Conservation (phyloP, 148 eudicot genomes). For the Fallopia convolvulus region DNA sequence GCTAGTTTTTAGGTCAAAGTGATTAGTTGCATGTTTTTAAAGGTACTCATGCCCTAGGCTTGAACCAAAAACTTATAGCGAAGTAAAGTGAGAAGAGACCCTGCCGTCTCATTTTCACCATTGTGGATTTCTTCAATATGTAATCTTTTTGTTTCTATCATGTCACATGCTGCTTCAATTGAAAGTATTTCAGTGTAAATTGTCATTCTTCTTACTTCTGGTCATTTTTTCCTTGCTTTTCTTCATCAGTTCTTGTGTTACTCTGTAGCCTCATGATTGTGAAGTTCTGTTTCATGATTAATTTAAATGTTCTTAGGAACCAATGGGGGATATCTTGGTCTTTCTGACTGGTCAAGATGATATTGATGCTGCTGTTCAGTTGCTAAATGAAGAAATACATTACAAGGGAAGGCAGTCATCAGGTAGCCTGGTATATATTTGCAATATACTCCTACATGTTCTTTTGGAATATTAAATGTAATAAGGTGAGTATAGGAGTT, state of each 20-base stretch:
- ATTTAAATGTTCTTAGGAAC: slow-evolving; percentile 39
- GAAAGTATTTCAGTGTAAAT: not conserved
- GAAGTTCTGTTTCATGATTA: not conserved
- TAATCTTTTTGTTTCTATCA: not conserved
- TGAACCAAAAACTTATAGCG: not conserved
- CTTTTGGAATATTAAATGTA: not conserved
- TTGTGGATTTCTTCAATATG: not conserved
- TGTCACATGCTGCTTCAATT: not conserved
- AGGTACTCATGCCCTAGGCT: slow-evolving; percentile 1
- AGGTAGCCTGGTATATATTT: slow-evolving; percentile 36
- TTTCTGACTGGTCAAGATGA: slow-evolving; percentile 99
- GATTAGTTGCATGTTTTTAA: not conserved
- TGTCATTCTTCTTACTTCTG: not conserved
- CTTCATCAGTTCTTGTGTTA: not conserved
- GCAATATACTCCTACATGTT: not conserved
- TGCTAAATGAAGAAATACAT: slow-evolving; percentile 81
- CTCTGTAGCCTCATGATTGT: not conserved
- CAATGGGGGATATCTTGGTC: slow-evolving; percentile 83
- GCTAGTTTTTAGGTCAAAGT: not conserved
- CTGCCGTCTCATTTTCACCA: not conserved
- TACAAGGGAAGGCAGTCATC: slow-evolving; percentile 30
- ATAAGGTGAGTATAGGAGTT: not conserved
- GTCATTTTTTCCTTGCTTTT: not conserved
- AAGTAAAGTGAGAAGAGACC: not conserved
- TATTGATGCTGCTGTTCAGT: slow-evolving; percentile 77